Percentiles rank a stretch among this genome's conserved stretches.
These are phyloP conservation scores for Cyclotella choctawhatcheeana DNA, from an alignment of 108 stramenopile species.

Conservation along the genomic window DNA sequence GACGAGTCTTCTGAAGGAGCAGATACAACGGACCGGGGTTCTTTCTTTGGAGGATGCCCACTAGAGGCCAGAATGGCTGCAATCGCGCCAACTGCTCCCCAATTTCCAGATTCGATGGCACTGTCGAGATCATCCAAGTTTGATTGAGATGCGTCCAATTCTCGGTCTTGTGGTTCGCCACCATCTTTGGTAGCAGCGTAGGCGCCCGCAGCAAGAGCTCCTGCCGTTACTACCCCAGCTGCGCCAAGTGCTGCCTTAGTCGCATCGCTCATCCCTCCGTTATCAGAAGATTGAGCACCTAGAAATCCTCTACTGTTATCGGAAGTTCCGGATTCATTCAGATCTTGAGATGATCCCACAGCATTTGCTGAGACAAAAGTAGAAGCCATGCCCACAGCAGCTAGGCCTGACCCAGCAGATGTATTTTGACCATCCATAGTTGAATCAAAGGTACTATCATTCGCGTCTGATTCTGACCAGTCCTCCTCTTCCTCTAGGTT, in stretches of 20 bases:
- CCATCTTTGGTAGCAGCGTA: conserved; percentile 19
- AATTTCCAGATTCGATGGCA: conserved; percentile 85
- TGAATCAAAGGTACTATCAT: conserved; percentile 14
- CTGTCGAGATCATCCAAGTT: conserved; percentile 68
- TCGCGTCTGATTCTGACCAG: conserved; percentile 22
- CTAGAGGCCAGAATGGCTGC: conserved; percentile 77
- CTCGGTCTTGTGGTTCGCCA: conserved; percentile 2
- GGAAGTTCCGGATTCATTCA: conserved; percentile 45
- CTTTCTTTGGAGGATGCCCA: conserved; percentile 16
- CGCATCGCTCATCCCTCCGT: conserved; percentile 21
- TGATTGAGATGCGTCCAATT: background rate
- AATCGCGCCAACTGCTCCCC: conserved; percentile 87
- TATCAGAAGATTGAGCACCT: conserved; percentile 26
- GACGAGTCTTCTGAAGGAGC: conserved; percentile 44
- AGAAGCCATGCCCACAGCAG: conserved; percentile 38
- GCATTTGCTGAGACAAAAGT: conserved; percentile 35
- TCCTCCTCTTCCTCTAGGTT: conserved; percentile 31
- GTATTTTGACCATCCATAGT: conserved; percentile 10
- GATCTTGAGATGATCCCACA: conserved; percentile 26
- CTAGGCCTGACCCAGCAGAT: conserved; percentile 17
- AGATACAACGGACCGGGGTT: conserved; percentile 25
- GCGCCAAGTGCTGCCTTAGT: conserved; percentile 54
- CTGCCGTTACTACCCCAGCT: conserved; percentile 43
- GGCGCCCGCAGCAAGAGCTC: conserved; percentile 35
- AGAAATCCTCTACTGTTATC: conserved; percentile 36